Base-by-base conservation (phyloP, 768 basidiomycete species). In the Pisolithus microcarpus region DNA sequence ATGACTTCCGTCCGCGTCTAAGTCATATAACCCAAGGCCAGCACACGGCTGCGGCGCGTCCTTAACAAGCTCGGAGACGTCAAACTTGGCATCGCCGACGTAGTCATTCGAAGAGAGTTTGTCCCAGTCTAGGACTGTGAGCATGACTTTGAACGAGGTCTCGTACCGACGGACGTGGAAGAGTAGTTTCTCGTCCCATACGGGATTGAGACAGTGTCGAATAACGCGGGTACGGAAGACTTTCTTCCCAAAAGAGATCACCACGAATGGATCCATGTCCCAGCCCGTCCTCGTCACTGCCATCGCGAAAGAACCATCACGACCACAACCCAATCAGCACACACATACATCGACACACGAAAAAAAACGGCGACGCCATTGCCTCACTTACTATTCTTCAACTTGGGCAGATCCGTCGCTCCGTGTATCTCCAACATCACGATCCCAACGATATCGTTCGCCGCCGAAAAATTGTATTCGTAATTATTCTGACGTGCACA, bases 191-290 rank as follows among this genome's bases (percentile, higher is more conserved):
- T 97, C 93, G 54, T 97, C 89, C 90, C 93, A 98, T 1, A 77
- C 76, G 0, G 96, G 95, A 63, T 89, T 91, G 48, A 84, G 71
- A 0, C 80, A 84, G 66, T 93, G 91, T 4, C 92, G 80, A 49
- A 93, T 83, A 24, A 92, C 82, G 30, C 88, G 84, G 0, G 94
- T 97, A 2, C 94, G 78, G 71, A 98, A 98, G 5, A 97, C 90
- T 65, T 96, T 98, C 72, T 93, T 94, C 28, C 94, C 91, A 56
- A 99, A 99, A 3, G 91, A 91, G 56, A 94, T 79, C 54, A 99
- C 92, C 21, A 91, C 88, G 61, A 97, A 98, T 0, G 94, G 93
- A 60, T 97, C 93, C 93, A 97, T 96, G 64, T 98, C 94, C 79
- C 85, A 93, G 0, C 88, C 89, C 0, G 81, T 88, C 0, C 87